phyloP scores from a whole-genome alignment of 2,329 filamentous ascomycete species.

The Trichoderma simmonsii region DNA sequence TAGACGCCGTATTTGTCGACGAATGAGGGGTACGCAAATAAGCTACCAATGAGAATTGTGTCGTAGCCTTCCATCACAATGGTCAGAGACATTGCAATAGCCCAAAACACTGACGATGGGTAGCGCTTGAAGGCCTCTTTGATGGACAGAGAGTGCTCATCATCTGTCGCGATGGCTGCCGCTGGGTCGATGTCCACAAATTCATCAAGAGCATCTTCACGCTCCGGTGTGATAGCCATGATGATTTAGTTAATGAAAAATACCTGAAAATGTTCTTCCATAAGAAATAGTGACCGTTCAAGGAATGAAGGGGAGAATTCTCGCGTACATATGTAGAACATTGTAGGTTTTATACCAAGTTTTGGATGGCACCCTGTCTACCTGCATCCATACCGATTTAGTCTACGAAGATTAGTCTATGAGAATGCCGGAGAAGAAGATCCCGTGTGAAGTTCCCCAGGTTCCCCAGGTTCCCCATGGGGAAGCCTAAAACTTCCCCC shows the following conservation, averaged over 20 bases:
- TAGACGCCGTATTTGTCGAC: background rate
- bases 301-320: background rate
- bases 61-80: background rate
- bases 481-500: background rate
- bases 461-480: background rate
- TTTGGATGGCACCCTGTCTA: background rate
- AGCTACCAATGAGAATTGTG: background rate
- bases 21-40: background rate
- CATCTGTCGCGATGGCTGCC: background rate
- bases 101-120: background rate
- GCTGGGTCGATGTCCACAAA: background rate
- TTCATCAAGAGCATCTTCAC: background rate
- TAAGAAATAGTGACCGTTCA: background rate
- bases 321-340: background rate
- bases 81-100: background rate
- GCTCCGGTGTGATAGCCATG: background rate
- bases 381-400: background rate
- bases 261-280: background rate
- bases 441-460: background rate
- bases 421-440: background rate
- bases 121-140: background rate
- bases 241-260: background rate
- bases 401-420: background rate
- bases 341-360: background rate
- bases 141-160: background rate